Evolutionary conservation across 1,284 basidiomycete species (phyloP).

Genomic region (Trametes versicolor): DNA sequence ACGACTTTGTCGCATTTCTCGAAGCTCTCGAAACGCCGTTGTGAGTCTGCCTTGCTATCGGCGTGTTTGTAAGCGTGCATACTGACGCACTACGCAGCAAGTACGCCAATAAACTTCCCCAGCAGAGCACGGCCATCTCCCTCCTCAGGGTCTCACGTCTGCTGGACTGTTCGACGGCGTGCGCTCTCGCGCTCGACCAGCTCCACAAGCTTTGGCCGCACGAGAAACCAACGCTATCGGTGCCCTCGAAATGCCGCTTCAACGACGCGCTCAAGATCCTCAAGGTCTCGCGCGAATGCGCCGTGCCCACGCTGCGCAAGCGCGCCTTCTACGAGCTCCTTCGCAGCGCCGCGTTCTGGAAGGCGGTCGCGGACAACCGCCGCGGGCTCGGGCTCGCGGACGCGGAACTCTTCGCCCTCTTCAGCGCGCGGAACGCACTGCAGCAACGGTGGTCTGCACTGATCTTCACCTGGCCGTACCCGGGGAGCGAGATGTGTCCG

Average conservation of each 20-base stretch:
- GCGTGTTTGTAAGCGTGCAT: conserved; percentile 37
- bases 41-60: conserved; percentile 9
- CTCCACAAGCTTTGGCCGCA: conserved; percentile 35
- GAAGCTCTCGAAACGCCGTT: conserved; percentile 6
- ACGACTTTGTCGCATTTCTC: conserved; percentile 4
- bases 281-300: background rate
- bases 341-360: conserved; percentile 38
- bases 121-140: background rate
- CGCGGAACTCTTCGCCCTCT: conserved; percentile 34
- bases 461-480: conserved; percentile 34
- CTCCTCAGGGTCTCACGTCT: background rate
- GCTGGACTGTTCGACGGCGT: background rate
- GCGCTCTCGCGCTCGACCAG: background rate
- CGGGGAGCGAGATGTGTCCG: conserved; percentile 14
- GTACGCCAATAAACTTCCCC: background rate
- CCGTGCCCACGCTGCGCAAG: background rate
- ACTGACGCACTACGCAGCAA: conserved; percentile 45
- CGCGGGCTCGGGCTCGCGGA: conserved; percentile 9
- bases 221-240: conserved; percentile 39
- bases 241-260: conserved; percentile 37
- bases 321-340: conserved; percentile 8
- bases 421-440: conserved; percentile 36
- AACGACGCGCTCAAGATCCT: background rate
- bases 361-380: conserved; percentile 13
- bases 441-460: conserved; percentile 2